Conservation (phyloP, 805 yeast species). For the Kodamaea fukazawae region DNA sequence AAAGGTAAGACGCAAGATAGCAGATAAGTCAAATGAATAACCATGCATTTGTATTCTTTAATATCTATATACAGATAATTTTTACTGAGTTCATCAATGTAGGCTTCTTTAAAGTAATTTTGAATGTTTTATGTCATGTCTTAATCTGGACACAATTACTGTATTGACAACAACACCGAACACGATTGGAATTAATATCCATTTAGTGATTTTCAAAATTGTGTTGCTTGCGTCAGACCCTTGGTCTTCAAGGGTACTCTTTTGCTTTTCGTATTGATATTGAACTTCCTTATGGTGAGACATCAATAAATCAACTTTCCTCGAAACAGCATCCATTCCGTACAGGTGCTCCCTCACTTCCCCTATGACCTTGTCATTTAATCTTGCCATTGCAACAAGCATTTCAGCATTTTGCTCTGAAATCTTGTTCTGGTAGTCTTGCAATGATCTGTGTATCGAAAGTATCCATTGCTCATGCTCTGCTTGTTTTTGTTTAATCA, state of each 20-base stretch:
- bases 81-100: conserved; percentile 3
- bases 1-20: conserved; percentile 5
- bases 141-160: conserved; percentile 49
- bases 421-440: conserved; percentile 26
- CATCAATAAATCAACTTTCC: conserved; percentile 42
- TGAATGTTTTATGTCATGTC: conserved; percentile 62
- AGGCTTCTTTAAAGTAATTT: conserved; percentile 45
- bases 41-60: background rate
- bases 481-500: conserved; percentile 12
- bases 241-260: conserved; percentile 7
- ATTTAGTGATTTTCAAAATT: conserved; percentile 23
- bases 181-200: conserved; percentile 43
- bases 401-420: conserved; percentile 33
- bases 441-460: conserved; percentile 19
- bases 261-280: conserved; percentile 22
- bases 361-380: conserved; percentile 38
- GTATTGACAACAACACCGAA: conserved; percentile 38
- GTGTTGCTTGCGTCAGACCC: conserved; percentile 19
- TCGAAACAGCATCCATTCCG: conserved; percentile 30
- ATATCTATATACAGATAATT: background rate
- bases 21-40: conserved; percentile 6
- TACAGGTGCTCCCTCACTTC: conserved; percentile 42
- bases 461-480: conserved; percentile 17
- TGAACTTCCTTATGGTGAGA: conserved; percentile 37
- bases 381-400: conserved; percentile 26